Base-by-base conservation (phyloP, 306 rosid genomes). In the Castanea mollissima region DNA sequence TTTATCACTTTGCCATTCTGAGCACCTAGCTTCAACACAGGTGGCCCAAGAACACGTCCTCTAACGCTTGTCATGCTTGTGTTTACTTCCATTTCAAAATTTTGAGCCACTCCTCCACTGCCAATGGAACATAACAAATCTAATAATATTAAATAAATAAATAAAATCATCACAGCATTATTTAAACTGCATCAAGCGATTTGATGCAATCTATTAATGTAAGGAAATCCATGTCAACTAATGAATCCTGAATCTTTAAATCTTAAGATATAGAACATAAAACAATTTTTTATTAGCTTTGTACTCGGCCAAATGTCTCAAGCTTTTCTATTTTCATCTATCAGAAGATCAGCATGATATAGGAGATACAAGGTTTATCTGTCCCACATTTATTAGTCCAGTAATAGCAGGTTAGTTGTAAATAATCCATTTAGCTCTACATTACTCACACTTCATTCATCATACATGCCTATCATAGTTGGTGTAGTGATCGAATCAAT, bases 21-120 rank as follows among this genome's bases (percentile, higher is more conserved):
- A 83, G 80, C 82, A 32, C 93, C 89, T 44, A 91, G 38, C 79
- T 84, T 91, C 86, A 92, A 75, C 67, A 60, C 87, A 31, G 97
- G 97, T 21, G 97, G 96, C 20, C 72, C 86, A 79, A 92, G 87
- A 52, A 92, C 86, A 34, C 92, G 94, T 73, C 90, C 97, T 15
- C 21, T 63, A 20, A 89, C 86, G 32, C 74, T 54, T 77, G 92
- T 89, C 93, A 92, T 88, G 80, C 81, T 68, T 27, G 51, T 85
- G 80, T 79, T 74, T 34, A 91, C 91, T 38, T 82, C 85, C 81
- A 92, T 79, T 76, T 91, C 97, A 83, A 91, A 92, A 74, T 87
- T 90, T 29, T 55, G 64, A 59, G 83, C 78, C 52, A 86, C 3
- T 51, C 79, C 86, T 70, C 96, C 96, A 2, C 96, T 92, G 91